Conservation (phyloP, 306 rosid species). For the Begonia masoniana region DNA sequence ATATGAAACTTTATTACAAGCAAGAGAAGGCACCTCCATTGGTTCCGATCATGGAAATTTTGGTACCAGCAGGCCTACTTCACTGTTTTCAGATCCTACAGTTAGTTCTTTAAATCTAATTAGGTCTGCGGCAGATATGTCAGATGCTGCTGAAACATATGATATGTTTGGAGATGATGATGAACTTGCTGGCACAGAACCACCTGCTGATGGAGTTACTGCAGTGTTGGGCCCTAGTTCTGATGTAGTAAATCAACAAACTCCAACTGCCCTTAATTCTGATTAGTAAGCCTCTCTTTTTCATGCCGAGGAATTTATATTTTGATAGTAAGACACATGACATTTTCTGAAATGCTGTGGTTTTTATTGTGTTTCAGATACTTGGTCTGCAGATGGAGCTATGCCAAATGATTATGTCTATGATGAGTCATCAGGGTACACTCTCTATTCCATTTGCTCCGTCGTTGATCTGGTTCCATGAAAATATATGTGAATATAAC, state of each 20-base stretch:
- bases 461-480: neutral
- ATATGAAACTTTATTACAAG: slow-evolving; percentile 54
- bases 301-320: too few species aligned
- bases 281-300: slow-evolving; percentile 27
- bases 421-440: slow-evolving; percentile 60
- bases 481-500: neutral
- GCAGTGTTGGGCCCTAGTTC: slow-evolving; percentile 20
- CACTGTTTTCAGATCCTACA: slow-evolving; percentile 29
- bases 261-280: slow-evolving; percentile 16
- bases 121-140: slow-evolving; percentile 24
- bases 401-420: slow-evolving; percentile 38
- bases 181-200: slow-evolving; percentile 27
- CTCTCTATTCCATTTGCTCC: neutral
- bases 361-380: slow-evolving; percentile 2
- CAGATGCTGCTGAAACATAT: slow-evolving; percentile 35
- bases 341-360: slow-evolving; percentile 4
- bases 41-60: slow-evolving; percentile 25
- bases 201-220: slow-evolving; percentile 33
- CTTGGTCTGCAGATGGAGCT: slow-evolving; percentile 33
- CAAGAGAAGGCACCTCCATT: slow-evolving; percentile 36
- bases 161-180: slow-evolving; percentile 85
- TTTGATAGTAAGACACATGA: too few species aligned
- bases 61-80: slow-evolving; percentile 20
- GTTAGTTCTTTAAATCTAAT: slow-evolving; percentile 20
- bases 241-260: slow-evolving; percentile 9